Evolutionary conservation across 805 yeast species (phyloP), one percentile per base, ranked within the genome.

Genomic region (Wickerhamiella brachini): DNA sequence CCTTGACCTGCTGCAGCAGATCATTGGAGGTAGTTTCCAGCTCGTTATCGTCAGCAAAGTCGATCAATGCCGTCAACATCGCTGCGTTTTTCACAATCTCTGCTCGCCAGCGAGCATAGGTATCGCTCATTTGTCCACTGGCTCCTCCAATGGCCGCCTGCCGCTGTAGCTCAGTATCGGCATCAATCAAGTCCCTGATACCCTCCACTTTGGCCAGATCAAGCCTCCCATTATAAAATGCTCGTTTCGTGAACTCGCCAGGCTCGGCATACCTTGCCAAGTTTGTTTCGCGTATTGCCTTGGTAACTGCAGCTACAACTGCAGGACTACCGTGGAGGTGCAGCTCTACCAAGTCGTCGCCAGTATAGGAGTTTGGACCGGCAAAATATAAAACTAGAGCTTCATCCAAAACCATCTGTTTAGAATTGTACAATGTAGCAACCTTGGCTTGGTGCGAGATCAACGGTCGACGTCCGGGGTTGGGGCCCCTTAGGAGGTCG

Each of bases 261-360:
- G 87, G 81, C 60, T 84, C 90, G 0, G 98, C 98, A 62, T 83
- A 80, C 50, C 97, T 64, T 13, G 90, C 78, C 5, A 71, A 70
- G 15, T 58, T 52, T 2, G 58, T 57, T 5, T 55, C 59, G 9
- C 52, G 53, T 5, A 93, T 79, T 0, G 94, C 80, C 4, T 68
- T 68, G 47, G 89, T 59, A 0, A 89, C 84, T 0, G 87, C 75
- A 47, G 73, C 71, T 2, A 85, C 76, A 1, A 90, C 86, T 0
- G 97, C 96, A 12, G 75, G 79, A 3, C 97, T 97, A 3, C 98
- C 98, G 65, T 93, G 98, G 1, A 85, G 66, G 61, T 93, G 97
- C n/a, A 93, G 64, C 60, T 93, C 98, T 9, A 89, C 69, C 23
- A 83, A 59, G 58, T 90, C 96, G 64, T 93, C 97, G 1, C 98